phyloP scores from a whole-genome alignment of 352 stramenopile species.

The Phytopythium kandeliae region DNA sequence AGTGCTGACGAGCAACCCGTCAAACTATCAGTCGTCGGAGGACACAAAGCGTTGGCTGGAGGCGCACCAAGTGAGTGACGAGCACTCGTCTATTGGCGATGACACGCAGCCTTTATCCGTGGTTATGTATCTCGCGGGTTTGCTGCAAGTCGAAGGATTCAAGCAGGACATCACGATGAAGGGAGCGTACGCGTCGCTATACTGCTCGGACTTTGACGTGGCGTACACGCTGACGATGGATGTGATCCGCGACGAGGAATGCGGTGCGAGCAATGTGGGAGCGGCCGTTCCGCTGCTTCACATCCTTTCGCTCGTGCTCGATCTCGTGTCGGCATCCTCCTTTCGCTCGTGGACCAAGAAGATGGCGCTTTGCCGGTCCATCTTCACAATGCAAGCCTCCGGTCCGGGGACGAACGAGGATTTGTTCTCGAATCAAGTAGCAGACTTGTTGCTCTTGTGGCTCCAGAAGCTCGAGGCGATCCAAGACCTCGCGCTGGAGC shows the following conservation, averaged over 20 bases:
- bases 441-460: constrained; percentile 37
- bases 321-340: constrained; percentile 54
- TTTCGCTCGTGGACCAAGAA: constrained; percentile 66
- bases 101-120: constrained; percentile 26
- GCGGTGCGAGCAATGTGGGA: constrained; percentile 1
- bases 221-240: constrained; percentile 39
- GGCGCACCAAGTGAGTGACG: constrained; percentile 10
- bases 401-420: constrained; percentile 2
- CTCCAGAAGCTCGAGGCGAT: constrained; percentile 52
- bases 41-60: constrained; percentile 41
- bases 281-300: constrained; percentile 30
- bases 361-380: constrained; percentile 24
- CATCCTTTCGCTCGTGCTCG: constrained; percentile 57
- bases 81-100: constrained; percentile 3
- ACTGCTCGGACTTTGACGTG: constrained; percentile 62
- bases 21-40: constrained; percentile 46
- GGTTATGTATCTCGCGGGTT: constrained; percentile 40
- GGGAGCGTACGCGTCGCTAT: constrained; percentile 58
- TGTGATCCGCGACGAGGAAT: constrained; percentile 22
- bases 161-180: constrained; percentile 53
- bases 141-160: constrained; percentile 35
- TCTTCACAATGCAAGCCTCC: constrained; percentile 23
- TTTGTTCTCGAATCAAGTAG: constrained; percentile 46
- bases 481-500: constrained; percentile 42
- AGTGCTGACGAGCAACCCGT: constrained; percentile 61